Evolutionary conservation across 179 eudicot species (phyloP), one percentile per base, ranked within the genome.

Genomic region (Sideroxylon spinosum): DNA sequence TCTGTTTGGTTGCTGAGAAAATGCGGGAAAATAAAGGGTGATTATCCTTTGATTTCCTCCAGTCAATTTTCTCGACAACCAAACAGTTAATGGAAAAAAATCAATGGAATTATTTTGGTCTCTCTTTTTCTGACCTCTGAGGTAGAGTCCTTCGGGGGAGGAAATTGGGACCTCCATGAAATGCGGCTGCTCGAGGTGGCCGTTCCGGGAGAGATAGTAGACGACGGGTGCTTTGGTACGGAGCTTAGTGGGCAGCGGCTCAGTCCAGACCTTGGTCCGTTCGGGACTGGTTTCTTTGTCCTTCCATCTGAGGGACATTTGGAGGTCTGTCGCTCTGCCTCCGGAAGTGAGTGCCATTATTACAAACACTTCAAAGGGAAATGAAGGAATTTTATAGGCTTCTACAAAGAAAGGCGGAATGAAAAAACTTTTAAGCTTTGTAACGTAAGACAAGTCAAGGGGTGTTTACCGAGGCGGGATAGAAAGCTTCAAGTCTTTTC

Each of bases 111-210:
- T 19, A 20, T 50, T 62, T 19, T 16, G 44, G 44, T 37, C 44
- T 37, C 3, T 37, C 44, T 37, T 37, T 3, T 37, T 3, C 44
- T 14, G 3, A 91, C 95, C 95, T 79, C 89, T 82, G 69, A 94
- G 93, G 71, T 82, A 89, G 48, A 94, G 98, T 29, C 98, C 98
- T 23, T 86, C 81, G 8, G 97, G 53, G 78, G 97, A 88, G 48
- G 98, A 91, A 62, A 93, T 87, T 59, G 98, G 93, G 57, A 95
- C 97, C 69, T 93, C 93, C 66, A 95, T 86, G 92, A 93, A 95
- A 78, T 95, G 98, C 60, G 98, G 98, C 49, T 95, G 98, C 76
- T 95, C 92, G 70, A 95, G 98, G 62, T 91, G 98, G 52, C 98
- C 97, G 76, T 93, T 91, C 25, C 97, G 77, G 22, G 87, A 87